These are phyloP conservation scores for Gracilaria vermiculophylla DNA, from an alignment of 23 red algal species.

Conservation along the genomic window DNA sequence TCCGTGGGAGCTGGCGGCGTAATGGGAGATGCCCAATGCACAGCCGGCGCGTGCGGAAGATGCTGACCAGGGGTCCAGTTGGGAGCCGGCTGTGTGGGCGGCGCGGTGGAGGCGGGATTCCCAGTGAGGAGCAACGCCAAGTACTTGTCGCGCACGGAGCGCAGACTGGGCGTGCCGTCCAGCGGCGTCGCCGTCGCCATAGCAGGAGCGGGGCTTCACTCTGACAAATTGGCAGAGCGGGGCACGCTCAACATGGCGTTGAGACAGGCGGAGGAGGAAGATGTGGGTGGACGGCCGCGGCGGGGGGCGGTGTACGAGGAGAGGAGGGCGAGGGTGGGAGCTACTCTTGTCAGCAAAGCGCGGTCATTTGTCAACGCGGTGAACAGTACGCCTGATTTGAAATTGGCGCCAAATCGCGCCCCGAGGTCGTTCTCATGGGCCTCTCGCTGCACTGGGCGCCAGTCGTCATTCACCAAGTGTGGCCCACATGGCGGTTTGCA, in stretches of 20 bases:
- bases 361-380: constrained; percentile 34
- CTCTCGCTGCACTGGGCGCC: background rate
- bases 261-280: background rate
- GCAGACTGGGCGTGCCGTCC: constrained; percentile 38
- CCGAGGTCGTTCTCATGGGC: background rate
- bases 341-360: constrained; percentile 21
- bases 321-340: background rate
- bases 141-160: constrained; percentile 49
- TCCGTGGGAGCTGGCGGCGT: constrained; percentile 46
- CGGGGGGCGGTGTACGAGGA: background rate
- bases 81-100: background rate
- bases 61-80: constrained; percentile 1
- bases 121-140: constrained; percentile 24
- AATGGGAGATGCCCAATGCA: constrained; percentile 35
- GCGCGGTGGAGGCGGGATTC: background rate
- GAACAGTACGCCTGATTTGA: constrained; percentile 28
- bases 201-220: constrained; percentile 4
- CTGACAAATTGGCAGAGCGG: background rate
- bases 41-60: constrained; percentile 9
- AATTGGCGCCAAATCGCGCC: constrained; percentile 8
- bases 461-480: background rate
- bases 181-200: constrained; percentile 26
- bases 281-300: background rate
- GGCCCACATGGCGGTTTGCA: background rate
- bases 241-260: background rate